Conservation (phyloP, 495 filamentous ascomycete species). For the Thermochaetoides thermophila region DNA sequence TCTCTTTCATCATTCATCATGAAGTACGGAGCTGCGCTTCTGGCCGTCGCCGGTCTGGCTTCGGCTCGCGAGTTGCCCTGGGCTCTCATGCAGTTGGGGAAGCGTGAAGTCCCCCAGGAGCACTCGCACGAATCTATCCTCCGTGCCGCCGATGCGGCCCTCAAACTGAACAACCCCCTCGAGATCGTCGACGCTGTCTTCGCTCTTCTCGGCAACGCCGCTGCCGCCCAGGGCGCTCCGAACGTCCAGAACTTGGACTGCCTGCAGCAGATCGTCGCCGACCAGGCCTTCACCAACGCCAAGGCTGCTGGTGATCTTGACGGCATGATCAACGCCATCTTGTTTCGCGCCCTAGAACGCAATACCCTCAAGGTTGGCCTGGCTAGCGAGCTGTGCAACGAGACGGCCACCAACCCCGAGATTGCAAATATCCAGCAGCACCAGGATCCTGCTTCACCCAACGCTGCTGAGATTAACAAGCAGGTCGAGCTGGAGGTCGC, state of each 20-base stretch:
- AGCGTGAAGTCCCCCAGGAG: constrained; percentile 46
- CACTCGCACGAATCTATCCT: constrained; percentile 48
- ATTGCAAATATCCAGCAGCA: constrained; percentile 49
- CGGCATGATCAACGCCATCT: constrained; percentile 41
- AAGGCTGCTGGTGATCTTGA: constrained; percentile 44
- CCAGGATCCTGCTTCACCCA: constrained; percentile 44
- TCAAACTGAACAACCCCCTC: constrained; percentile 46
- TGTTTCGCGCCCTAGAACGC: constrained; percentile 48
- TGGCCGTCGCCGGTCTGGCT: constrained; percentile 19
- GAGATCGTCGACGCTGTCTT: constrained; percentile 46
- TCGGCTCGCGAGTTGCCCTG: constrained; percentile 17
- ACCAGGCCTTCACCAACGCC: constrained; percentile 57
- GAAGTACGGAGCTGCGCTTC: constrained; percentile 28
- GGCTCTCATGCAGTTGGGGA: constrained; percentile 22
- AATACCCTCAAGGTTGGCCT: constrained; percentile 45
- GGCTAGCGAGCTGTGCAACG: constrained; percentile 37
- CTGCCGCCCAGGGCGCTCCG: constrained; percentile 42
- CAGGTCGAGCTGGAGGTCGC: constrained; percentile 40
- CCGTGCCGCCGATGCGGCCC: constrained; percentile 24
- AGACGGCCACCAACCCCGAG: constrained; percentile 53
- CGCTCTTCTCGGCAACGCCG: constrained; percentile 45
- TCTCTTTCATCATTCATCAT: constrained; percentile 25
- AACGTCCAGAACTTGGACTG: constrained; percentile 45
- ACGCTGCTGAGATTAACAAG: constrained; percentile 39
- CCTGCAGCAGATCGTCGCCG: constrained; percentile 50